These are phyloP conservation scores for Neurospora sp. DNA, from an alignment of 495 filamentous ascomycete species.

Conservation along the genomic window DNA sequence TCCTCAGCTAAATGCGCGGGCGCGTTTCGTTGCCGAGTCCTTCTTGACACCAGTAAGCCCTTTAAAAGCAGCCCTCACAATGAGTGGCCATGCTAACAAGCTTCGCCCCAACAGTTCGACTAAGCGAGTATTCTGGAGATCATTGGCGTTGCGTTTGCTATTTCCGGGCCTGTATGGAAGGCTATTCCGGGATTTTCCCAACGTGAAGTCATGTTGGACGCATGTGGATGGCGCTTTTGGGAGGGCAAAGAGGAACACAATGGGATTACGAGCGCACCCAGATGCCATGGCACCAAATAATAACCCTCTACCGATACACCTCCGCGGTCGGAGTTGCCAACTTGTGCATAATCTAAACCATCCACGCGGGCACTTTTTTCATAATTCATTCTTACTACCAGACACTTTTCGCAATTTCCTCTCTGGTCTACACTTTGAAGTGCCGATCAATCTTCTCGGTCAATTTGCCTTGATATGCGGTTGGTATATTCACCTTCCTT, in stretches of 20 bases:
- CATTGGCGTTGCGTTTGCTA: background rate
- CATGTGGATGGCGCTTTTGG: background rate
- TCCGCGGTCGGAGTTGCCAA: background rate
- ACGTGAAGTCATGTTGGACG: background rate
- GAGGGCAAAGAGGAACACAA: background rate
- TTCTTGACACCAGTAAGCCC: slow-evolving; percentile 87
- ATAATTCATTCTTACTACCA: background rate
- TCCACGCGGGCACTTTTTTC: background rate
- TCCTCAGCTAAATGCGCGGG: slow-evolving; percentile 81
- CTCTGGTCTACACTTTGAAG: background rate
- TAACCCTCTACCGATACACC: background rate
- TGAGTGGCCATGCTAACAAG: background rate
- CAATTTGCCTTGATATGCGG: background rate
- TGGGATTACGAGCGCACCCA: background rate
- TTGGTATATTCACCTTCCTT: background rate
- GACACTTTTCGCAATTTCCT: background rate
- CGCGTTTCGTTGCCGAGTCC: slow-evolving; percentile 95
- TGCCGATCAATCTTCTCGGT: background rate
- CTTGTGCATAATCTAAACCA: background rate
- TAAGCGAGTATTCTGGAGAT: slow-evolving; percentile 5
- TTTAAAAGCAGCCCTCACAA: background rate
- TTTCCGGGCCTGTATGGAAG: background rate
- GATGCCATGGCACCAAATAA: background rate
- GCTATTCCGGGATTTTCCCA: background rate
- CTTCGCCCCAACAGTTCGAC: slow-evolving; percentile 15